Evolutionary conservation across 163 green algal genomes (phyloP), one percentile per base, ranked within the genome.

Genomic region (Prototheca wickerhamii): DNA sequence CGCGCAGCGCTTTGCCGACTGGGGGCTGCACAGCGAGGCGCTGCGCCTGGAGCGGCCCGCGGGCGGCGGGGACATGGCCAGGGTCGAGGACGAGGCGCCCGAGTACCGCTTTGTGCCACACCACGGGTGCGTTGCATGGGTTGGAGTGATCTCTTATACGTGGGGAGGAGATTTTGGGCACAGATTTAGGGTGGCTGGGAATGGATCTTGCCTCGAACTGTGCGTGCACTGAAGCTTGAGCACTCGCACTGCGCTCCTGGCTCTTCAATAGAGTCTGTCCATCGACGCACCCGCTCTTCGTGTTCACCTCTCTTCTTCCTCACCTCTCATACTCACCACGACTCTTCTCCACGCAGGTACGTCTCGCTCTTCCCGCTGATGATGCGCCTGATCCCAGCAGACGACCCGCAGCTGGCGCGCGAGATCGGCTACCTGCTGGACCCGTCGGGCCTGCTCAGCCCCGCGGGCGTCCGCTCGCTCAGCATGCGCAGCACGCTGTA

Each of bases 281-380:
- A 44, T 44, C 10, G 10, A 44, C n/a, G n/a, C n/a, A n/a, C n/a
- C n/a, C n/a, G n/a, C n/a, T n/a, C n/a, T n/a, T n/a, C n/a, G n/a
- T n/a, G n/a, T n/a, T n/a, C n/a, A n/a, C n/a, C n/a, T n/a, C n/a
- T n/a, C n/a, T n/a, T n/a, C n/a, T n/a, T n/a, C n/a, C n/a, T n/a
- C n/a, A n/a, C 40, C 40, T 49, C 40, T 49, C 40, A 49, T 23
- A 49, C 40, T 15, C 40, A 23, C 40, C 40, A 10, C 40, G 44
- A 37, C 58, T 23, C 3, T 18, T 40, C 32, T 23, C 40, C 30
- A 12, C 57, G 58, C 61, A 76, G 76, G 55, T 97, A 96, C 76
- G 82, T 95, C 25, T 86, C 72, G 23, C 76, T 98, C n/a, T 98
- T 98, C 75, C 91, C 91, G 2, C 75, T 98, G 40, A 70, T 95